Conservation (phyloP, 2,329 filamentous ascomycete species). For the Achaetomium macrosporum region DNA sequence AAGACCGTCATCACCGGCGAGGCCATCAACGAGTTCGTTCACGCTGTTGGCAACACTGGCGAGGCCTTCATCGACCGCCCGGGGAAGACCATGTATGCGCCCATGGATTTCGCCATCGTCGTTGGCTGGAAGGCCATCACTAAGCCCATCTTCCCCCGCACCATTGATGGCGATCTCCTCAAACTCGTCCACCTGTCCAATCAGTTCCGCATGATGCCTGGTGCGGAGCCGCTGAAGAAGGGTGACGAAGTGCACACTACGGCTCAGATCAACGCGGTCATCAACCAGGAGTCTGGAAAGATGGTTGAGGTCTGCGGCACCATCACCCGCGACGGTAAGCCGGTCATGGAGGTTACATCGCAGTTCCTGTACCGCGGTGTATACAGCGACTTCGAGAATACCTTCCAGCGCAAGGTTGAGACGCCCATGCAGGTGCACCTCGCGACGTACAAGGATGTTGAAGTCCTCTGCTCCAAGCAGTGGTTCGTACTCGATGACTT, state of each 20-base stretch:
- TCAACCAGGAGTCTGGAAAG: conserved; percentile 97
- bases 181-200: conserved; percentile 97
- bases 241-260: conserved; percentile 89
- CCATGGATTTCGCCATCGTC: conserved; percentile 99
- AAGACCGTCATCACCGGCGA: conserved; percentile 80
- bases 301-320: conserved; percentile 99
- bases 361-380: conserved; percentile 94
- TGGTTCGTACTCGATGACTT: conserved; percentile 82
- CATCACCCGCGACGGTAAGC: conserved; percentile 72
- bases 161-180: conserved; percentile 90
- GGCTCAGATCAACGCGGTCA: conserved; percentile 92
- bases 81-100: conserved; percentile 87
- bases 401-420: conserved; percentile 96
- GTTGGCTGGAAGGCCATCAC: conserved; percentile 98
- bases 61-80: conserved; percentile 96
- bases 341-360: conserved; percentile 97
- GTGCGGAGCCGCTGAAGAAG: conserved; percentile 90
- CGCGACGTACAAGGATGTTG: conserved; percentile 81
- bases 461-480: conserved; percentile 90
- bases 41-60: conserved; percentile 94
- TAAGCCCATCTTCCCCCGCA: conserved; percentile 96
- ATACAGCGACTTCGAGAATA: conserved; percentile 94
- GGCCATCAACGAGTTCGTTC: conserved; percentile 97
- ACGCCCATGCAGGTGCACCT: conserved; percentile 92
- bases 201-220: conserved; percentile 95